These are phyloP conservation scores for Arthrobotrys megalospora DNA, from an alignment of 2,329 filamentous ascomycete genomes.

Conservation along the genomic window DNA sequence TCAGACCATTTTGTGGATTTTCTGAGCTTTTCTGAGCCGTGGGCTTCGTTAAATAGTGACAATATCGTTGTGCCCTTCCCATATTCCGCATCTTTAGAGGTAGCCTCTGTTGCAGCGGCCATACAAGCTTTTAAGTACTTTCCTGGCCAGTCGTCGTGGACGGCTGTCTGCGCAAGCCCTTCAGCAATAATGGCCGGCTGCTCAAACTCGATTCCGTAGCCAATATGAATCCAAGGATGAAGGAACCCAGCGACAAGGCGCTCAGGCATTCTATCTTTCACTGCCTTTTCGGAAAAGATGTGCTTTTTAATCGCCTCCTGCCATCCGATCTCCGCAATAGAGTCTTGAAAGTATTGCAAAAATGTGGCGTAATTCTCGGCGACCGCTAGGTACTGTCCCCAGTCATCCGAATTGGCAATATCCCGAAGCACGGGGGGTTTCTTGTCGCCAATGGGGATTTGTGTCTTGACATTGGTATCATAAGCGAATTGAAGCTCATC, in stretches of 20 bases:
- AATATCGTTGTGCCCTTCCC: constrained; percentile 69
- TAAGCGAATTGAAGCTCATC: constrained; percentile 76
- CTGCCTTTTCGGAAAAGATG: constrained; percentile 77
- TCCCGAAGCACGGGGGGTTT: constrained; percentile 70
- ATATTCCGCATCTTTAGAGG: constrained; percentile 44
- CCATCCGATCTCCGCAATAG: constrained; percentile 78
- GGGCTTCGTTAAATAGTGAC: constrained; percentile 76
- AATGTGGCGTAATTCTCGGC: constrained; percentile 80
- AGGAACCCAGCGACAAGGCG: constrained; percentile 79
- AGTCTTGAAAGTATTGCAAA: constrained; percentile 80
- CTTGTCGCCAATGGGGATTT: constrained; percentile 70
- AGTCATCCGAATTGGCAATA: constrained; percentile 72
- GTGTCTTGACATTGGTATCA: constrained; percentile 77
- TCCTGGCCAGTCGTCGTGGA: constrained; percentile 75
- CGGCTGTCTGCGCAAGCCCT: constrained; percentile 81
- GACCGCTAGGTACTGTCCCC: constrained; percentile 74
- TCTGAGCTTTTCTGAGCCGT: constrained; percentile 73
- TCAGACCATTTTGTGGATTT: constrained; percentile 71
- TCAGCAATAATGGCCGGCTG: constrained; percentile 87
- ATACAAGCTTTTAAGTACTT: constrained; percentile 73
- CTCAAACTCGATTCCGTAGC: constrained; percentile 85
- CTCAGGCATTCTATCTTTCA: constrained; percentile 78
- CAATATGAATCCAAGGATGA: constrained; percentile 87
- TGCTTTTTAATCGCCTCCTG: constrained; percentile 76
- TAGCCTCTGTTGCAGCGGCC: constrained; percentile 67